phyloP scores from a whole-genome alignment of 352 stramenopile genomes.

The Hyaloperonospora brassicae region DNA sequence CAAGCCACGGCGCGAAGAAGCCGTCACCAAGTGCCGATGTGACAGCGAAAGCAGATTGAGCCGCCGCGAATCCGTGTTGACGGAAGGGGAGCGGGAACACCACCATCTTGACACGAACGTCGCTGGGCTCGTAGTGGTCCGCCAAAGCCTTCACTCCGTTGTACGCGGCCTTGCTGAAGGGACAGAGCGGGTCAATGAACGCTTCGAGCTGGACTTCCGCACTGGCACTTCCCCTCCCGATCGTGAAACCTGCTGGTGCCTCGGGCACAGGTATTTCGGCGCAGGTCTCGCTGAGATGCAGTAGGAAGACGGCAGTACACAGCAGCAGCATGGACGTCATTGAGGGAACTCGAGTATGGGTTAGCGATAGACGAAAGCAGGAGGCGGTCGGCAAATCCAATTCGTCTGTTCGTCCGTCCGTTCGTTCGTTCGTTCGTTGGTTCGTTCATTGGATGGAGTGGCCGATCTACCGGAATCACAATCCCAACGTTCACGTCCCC shows the following conservation, averaged over 20 bases:
- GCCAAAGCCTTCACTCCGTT: constrained; percentile 54
- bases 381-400: too few relatives aligned
- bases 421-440: too few relatives aligned
- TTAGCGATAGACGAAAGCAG: too few relatives aligned
- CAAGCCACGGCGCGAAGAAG: constrained; percentile 49
- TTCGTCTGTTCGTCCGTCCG: too few relatives aligned
- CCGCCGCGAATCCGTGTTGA: constrained; percentile 54
- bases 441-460: too few relatives aligned
- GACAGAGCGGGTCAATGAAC: constrained; percentile 74
- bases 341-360: neutral
- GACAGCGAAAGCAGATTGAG: constrained; percentile 56
- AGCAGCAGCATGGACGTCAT: constrained; percentile 18
- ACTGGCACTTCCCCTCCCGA: constrained; percentile 34
- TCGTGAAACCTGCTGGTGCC: constrained; percentile 54
- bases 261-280: constrained; percentile 54
- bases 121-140: constrained; percentile 39
- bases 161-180: constrained; percentile 57
- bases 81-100: constrained; percentile 66
- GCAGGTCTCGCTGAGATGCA: constrained; percentile 4
- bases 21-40: constrained; percentile 42
- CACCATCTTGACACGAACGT: constrained; percentile 58
- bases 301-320: constrained; percentile 5
- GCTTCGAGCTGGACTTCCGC: constrained; percentile 68
- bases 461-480: too few relatives aligned
- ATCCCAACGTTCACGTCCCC: too few relatives aligned